A percentile compares a stretch with the other conserved stretches of the same genome.
Evolutionary conservation across 805 yeast species (phyloP).

Genomic region (Zygosaccharomyces rouxii): DNA sequence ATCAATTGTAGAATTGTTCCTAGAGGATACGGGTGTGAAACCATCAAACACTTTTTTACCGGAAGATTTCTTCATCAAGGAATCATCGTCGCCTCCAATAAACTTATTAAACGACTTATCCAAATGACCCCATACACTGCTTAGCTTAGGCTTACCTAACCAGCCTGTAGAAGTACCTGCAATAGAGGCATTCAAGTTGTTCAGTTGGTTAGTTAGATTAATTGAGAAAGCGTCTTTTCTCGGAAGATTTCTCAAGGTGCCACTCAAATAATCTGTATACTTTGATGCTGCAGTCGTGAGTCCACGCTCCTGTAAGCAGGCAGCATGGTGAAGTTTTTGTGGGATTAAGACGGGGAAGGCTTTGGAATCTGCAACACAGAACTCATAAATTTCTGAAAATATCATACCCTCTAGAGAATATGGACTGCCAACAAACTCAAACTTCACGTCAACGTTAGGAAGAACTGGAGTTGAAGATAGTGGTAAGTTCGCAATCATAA

Average conservation of each 20-base stretch:
- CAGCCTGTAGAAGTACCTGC: constrained; percentile 58
- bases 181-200: constrained; percentile 43
- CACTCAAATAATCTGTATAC: constrained; percentile 51
- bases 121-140: constrained; percentile 82
- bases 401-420: constrained; percentile 43
- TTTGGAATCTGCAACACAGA: constrained; percentile 36
- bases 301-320: constrained; percentile 65
- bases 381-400: constrained; percentile 71
- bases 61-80: constrained; percentile 35
- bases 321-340: constrained; percentile 64
- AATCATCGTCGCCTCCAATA: constrained; percentile 80
- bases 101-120: constrained; percentile 75
- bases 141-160: constrained; percentile 75
- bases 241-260: constrained; percentile 38
- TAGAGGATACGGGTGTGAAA: constrained; percentile 64
- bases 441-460: constrained; percentile 34
- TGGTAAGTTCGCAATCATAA: constrained; percentile 45
- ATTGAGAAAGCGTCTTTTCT: constrained; percentile 37
- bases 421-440: constrained; percentile 40
- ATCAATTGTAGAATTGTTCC: constrained; percentile 46
- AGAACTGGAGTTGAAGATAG: constrained; percentile 33
- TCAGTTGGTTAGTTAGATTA: constrained; percentile 34
- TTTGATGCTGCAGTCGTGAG: constrained; percentile 52
- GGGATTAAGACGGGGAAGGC: constrained; percentile 51
- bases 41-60: constrained; percentile 62